Base-by-base conservation (phyloP, 345 rosid genomes). In the Excoecaria cochinchinensis region DNA sequence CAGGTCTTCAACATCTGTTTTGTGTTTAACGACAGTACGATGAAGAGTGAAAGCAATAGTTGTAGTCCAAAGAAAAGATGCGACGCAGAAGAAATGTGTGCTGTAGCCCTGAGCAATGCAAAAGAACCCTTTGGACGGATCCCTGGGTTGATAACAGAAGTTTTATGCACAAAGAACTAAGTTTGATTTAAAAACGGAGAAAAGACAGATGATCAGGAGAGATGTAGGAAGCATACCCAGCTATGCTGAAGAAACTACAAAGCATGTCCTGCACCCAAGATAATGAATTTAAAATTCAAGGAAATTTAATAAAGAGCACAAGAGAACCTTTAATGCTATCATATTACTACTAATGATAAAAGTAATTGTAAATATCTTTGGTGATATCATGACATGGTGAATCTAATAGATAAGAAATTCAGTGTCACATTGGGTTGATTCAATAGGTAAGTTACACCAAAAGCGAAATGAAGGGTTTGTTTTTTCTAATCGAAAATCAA, bases 61-160 rank as follows among this genome's bases (percentile, higher is more conserved):
- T 3, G 97, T 95, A 24, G 99, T 95, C 99, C 99, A 95, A 55
- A 95, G 88, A 83, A 95, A 91, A 68, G 97, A 95, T n/a, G 99
- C 94, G 3, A 95, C 92, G 63, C 97, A 94, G 83, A 94, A 92
- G 84, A 94, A 94, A 87, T 91, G 97, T 0, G 97, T 87, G 55
- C 82, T 89, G 75, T 90, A 94, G 24, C 91, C 94, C 85, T 94
- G 97, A 68, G 92, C 93, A 70, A 89, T 87, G 77, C 97, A 94
- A 79, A 90, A 89, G 73, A 90, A 90, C 71, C 95, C 97, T 57
- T 83, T 92, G 10, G 97, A 94, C 19, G 98, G 97, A 83, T 95
- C 99, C 74, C 97, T 94, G 87, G 53, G 48, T 15, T 63, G 70
- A 61, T 60, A 79, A 59, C 44, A 71, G 36, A 40, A 64, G 16